These are phyloP conservation scores for Arctium lappa DNA, from an alignment of 129 eudicot species.

Conservation along the genomic window DNA sequence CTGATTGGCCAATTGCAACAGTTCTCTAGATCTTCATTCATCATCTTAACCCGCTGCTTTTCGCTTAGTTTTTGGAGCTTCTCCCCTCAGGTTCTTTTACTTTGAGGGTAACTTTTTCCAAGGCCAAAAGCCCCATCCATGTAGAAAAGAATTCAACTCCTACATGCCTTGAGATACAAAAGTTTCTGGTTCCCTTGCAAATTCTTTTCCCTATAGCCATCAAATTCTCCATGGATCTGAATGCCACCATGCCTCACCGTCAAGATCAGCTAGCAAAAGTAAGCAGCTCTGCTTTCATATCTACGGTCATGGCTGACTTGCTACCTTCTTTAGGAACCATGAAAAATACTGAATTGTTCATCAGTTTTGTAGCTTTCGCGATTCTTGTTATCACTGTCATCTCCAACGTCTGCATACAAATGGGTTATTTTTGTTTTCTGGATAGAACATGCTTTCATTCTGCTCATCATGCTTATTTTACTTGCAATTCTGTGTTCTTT, in stretches of 20 bases:
- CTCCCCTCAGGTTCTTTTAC: no score
- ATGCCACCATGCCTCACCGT: neutral
- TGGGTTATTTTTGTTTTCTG: conserved; percentile 11
- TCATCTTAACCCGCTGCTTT: no score
- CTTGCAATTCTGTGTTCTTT: neutral
- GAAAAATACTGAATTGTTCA: conserved; percentile 9
- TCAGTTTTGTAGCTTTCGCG: neutral
- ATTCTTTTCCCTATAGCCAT: conserved; percentile 2
- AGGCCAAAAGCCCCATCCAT: no score
- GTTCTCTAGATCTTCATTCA: no score
- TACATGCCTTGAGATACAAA: neutral
- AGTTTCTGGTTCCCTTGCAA: conserved; percentile 24
- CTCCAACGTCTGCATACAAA: conserved; percentile 18
- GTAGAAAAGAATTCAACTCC: no score
- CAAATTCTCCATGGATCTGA: conserved; percentile 15
- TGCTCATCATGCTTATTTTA: neutral
- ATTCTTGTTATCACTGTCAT: conserved; percentile 14
- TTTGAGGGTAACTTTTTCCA: no score
- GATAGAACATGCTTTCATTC: neutral
- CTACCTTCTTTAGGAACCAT: conserved; percentile 14
- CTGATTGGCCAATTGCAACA: no score
- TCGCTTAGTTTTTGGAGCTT: no score
- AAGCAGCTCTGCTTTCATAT: neutral
- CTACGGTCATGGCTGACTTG: neutral
- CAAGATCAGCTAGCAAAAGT: conserved; percentile 9